Base-by-base conservation (phyloP, 495 filamentous ascomycete species). In the Cercophora scortea region DNA sequence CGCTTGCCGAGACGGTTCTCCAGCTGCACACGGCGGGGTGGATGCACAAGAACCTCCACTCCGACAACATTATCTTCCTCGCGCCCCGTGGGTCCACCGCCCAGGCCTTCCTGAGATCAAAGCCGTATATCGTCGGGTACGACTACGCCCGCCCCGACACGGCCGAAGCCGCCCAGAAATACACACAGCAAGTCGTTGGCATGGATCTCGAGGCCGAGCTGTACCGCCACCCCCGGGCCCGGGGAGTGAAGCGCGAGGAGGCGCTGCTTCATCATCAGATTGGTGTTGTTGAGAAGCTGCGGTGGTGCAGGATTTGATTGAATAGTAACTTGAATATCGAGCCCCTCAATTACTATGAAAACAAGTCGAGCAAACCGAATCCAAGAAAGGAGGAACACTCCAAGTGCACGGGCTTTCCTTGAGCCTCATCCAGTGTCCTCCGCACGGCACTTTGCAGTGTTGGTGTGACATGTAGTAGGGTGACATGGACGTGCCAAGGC, bases 11-110 rank as follows among this genome's bases (percentile, higher is more conserved):
- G 13, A 69, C 64, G n/a, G 35, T 69, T 1, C 61, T 71, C 32
- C 61, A 69, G 44, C 49, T 71, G 15, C 61, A 69, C 54, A 72
- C 65, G 12, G 54, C 65, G 12, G 66, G 68, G 19, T 72, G 69
- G 69, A 35, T 71, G 42, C 68, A 72, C 55, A 72, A 72, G 42
- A 64, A 59, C 19, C 54, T 72, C 40, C 59, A 64, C 32, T 57
- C 69, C 2, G 58, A 66, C 17, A 72, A 71, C 38, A 61, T 72
- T 40, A 55, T 71, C 13, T 72, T 71, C 57, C 52, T 69, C 7
- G 51, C 53, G 9, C 25, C 49, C 4, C 50, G 43, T 9, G 47
- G 56, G 35, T 45, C 39, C 0, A 8, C 2, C 32, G 17, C 19
- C 40, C 4, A 59, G 10, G 45, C 42, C 34, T 59, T 59, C 40